Conservation (phyloP, 1,139 yeast genomes). For the Yamadazyma triangularis region DNA sequence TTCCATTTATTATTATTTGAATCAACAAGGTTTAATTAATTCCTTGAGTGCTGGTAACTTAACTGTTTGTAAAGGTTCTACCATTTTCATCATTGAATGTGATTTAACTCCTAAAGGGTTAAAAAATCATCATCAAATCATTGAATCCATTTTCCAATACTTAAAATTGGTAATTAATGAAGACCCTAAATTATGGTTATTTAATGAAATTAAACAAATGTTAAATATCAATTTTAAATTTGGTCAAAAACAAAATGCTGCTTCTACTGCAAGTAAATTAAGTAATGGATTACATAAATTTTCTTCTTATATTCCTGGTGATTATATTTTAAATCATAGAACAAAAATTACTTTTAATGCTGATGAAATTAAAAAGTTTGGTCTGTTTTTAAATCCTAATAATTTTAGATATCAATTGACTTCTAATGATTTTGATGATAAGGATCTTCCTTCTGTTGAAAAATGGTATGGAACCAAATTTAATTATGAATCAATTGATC, state of each 20-base stretch:
- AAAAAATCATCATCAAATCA: conserved; percentile 55
- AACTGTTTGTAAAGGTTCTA: conserved; percentile 65
- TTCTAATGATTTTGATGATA: conserved; percentile 42
- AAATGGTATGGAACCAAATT: conserved; percentile 92
- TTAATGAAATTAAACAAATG: conserved; percentile 45
- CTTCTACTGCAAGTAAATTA: conserved; percentile 53
- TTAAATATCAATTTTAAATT: conserved; percentile 55
- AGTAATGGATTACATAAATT: conserved; percentile 42
- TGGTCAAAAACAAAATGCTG: conserved; percentile 61
- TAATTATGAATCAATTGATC: conserved; percentile 41
- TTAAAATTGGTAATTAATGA: conserved; percentile 46
- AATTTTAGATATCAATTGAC: conserved; percentile 62
- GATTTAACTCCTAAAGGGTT: conserved; percentile 77
- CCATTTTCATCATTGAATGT: conserved; percentile 60
- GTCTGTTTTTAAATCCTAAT: conserved; percentile 45
- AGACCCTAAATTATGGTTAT: conserved; percentile 59
- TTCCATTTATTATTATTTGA: conserved; percentile 66
- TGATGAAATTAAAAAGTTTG: conserved; percentile 47
- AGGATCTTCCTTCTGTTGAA: conserved; percentile 44
- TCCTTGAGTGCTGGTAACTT: conserved; percentile 72
- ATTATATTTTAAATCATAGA: conserved; percentile 53
- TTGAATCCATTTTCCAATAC: conserved; percentile 64
- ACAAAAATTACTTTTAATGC: conserved; percentile 60
- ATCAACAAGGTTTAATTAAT: conserved; percentile 71
- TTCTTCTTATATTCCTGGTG: conserved; percentile 52